Base-by-base conservation (phyloP, 2,329 filamentous ascomycete genomes). In the Diaporthe sp. region DNA sequence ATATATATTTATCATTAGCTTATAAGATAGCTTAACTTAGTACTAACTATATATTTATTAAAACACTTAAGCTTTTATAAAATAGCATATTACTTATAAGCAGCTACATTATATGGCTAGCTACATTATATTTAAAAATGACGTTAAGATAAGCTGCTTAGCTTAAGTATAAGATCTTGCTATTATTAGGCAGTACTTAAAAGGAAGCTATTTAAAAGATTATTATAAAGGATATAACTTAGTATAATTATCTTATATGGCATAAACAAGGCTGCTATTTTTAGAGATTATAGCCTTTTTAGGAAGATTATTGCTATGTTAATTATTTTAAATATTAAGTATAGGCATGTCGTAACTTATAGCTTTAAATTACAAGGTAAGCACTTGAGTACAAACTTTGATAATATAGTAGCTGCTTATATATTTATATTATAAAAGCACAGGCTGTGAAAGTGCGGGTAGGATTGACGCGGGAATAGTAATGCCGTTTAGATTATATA, bases 401-500 rank as follows among this genome's bases (percentile, higher is more conserved):
- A 17, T 31, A 44, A 44, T 17, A 44, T 4, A 17, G 12, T 4
- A 31, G 5, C 31, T 31, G 3, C 3, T 31, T 31, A 31, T 31
- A 31, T 31, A 31, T 31, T 31, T 31, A 31, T 44, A 17, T 44
- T 44, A 44, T 44, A 5, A 44, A 53, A 25, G 8, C 25, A 53
- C 10, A 13, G 31, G n/a, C 4, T 53, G 13, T 53, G 13, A 13
- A 53, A 25, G 1, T 53, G 13, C 17, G 13, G 4, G 22, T 53
- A 53, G 1, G 5, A 25, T 10, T 3, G 1, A 53, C 4, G 7
- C 4, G 1, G 0, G 4, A 25, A 13, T n/a, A 25, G 49, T 10
- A 51, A 22, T 1, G 2, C 28, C 28, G 2, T 31, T 31, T 31
- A 31, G 4, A 1, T 9, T 25, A 53, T 53, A 53, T 53, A 53